These are phyloP conservation scores for Chalciporus chontae DNA, from an alignment of 768 basidiomycete species.

Conservation along the genomic window DNA sequence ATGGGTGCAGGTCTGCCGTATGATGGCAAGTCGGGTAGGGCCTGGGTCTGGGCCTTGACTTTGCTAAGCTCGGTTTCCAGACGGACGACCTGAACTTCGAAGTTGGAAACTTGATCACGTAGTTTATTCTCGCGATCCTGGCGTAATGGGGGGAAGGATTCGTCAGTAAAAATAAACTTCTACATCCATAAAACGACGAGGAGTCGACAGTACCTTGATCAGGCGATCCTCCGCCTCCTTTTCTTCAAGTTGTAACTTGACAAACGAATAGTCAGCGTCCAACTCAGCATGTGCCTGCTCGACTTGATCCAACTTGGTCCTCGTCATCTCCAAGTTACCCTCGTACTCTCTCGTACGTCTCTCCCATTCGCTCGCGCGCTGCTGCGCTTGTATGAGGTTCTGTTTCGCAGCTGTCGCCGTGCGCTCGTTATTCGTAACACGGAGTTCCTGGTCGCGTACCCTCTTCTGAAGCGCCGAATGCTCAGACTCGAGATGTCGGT, in stretches of 20 bases:
- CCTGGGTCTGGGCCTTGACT: slow-evolving; percentile 26
- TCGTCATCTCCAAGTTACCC: slow-evolving; percentile 54
- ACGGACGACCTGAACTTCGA: slow-evolving; percentile 58
- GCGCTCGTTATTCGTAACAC: slow-evolving; percentile 57
- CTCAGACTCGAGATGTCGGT: slow-evolving; percentile 61
- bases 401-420: slow-evolving; percentile 55
- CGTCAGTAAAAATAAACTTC: too few species aligned
- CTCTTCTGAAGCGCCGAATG: slow-evolving; percentile 65
- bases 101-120: slow-evolving; percentile 58
- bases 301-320: slow-evolving; percentile 60
- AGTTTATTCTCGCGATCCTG: slow-evolving; percentile 72
- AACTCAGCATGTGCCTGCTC: slow-evolving; percentile 64
- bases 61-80: slow-evolving; percentile 59
- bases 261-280: slow-evolving; percentile 66
- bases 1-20: slow-evolving; percentile 34
- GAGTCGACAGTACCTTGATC: slow-evolving; percentile 46
- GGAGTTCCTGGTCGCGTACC: slow-evolving; percentile 66
- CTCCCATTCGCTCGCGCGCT: slow-evolving; percentile 81
- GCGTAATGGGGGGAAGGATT: too few species aligned
- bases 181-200: neutral
- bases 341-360: slow-evolving; percentile 70
- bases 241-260: slow-evolving; percentile 72
- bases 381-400: slow-evolving; percentile 67
- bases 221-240: slow-evolving; percentile 68
- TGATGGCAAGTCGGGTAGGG: slow-evolving; percentile 33